Base-by-base conservation (phyloP, 2,329 filamentous ascomycete species). In the Paraphaeosphaeria minitans region DNA sequence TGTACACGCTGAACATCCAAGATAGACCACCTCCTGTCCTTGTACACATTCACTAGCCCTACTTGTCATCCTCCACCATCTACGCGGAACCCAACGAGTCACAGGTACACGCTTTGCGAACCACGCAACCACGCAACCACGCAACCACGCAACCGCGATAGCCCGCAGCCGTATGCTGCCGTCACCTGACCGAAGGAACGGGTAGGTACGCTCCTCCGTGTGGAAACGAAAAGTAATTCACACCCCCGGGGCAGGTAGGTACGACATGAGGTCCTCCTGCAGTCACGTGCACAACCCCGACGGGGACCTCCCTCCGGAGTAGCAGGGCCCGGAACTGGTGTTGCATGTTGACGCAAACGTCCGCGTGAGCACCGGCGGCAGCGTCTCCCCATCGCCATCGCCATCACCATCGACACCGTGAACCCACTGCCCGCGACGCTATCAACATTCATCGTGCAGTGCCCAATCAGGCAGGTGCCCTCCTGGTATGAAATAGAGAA, bases 141-240 rank as follows among this genome's bases (percentile, higher is more conserved):
- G n/a, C n/a, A 27, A 27, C 8, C 13, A 16, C 24, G 10, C 51
- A 53, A 39, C 51, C 51, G 51, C 51, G 51, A 53, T 53, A 53
- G 39, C 51, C 51, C 51, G 33, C 41, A 27, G 24, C 51, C 51
- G 29, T 35, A 53, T 10, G 27, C 51, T 33, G 7, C 10, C 14
- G 41, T 22, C 10, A 53, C 37, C 37, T 31, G 19, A 21, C 37
- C 37, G 50, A 22, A 31, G 50, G 37, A 43, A 53, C 13, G 21
- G 13, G 50, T 43, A 53, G 50, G 50, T 43, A 37, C 21, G 31
- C 41, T 43, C 24, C 41, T 53, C 22, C 53, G 24, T 31, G 33
- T 53, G 22, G 33, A 16, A 19, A 31, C 13, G 54, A 50, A 57
- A 59, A 59, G 56, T n/a, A n/a, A 64, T 59, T 8, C 55, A 21